These are phyloP conservation scores for Hypomontagnella submonticulosa DNA, from an alignment of 495 filamentous ascomycete genomes.

Conservation along the genomic window DNA sequence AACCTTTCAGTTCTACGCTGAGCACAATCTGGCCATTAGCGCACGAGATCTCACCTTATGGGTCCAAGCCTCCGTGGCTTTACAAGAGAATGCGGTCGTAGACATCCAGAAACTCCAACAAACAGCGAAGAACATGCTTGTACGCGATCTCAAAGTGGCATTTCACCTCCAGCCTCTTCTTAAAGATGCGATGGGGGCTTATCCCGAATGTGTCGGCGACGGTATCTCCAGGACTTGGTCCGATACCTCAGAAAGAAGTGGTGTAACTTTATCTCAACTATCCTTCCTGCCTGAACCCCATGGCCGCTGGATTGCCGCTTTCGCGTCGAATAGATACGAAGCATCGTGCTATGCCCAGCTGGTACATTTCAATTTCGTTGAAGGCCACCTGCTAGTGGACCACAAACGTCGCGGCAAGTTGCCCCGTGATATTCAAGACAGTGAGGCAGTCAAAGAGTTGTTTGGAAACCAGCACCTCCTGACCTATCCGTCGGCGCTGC, in stretches of 20 bases:
- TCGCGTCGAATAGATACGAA: not conserved
- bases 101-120: conserved; percentile 47
- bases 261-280: conserved; percentile 22
- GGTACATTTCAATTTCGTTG: conserved; percentile 58
- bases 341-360: conserved; percentile 27
- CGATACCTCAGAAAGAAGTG: not conserved
- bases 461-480: conserved; percentile 62
- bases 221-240: conserved; percentile 41
- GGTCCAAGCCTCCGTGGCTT: conserved; percentile 51
- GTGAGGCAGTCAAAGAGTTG: conserved; percentile 53
- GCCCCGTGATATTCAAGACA: conserved; percentile 54
- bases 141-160: conserved; percentile 61
- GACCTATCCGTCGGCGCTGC: conserved; percentile 56
- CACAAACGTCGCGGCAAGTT: conserved; percentile 56
- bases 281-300: conserved; percentile 40
- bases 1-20: conserved; percentile 55
- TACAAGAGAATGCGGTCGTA: conserved; percentile 55
- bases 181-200: conserved; percentile 36
- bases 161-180: conserved; percentile 51
- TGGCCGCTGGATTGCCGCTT: conserved; percentile 51
- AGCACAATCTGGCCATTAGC: conserved; percentile 18
- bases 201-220: conserved; percentile 44
- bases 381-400: conserved; percentile 62
- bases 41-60: conserved; percentile 36
- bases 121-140: conserved; percentile 49